Percentiles rank a stretch among this genome's conserved stretches.
Evolutionary conservation across 2,329 filamentous ascomycete species (phyloP).

Genomic region (Zopfia rhizophila): DNA sequence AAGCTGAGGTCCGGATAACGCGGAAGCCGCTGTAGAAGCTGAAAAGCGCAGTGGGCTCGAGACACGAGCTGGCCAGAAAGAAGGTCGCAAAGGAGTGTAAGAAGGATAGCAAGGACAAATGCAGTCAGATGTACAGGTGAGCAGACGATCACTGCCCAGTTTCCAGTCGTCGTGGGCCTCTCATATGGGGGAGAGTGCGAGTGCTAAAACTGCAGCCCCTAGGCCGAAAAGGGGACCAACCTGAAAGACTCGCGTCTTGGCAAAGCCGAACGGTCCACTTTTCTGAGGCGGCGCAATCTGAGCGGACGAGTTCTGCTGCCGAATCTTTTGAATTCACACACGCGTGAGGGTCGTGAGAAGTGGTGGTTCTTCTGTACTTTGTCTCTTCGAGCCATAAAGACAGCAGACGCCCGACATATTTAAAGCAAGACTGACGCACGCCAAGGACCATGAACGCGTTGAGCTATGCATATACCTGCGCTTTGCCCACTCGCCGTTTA

Average conservation of each 20-base stretch:
- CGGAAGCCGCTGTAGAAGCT: neutral
- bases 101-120: constrained; percentile 4
- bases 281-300: no score
- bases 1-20: neutral
- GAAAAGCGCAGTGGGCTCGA: neutral
- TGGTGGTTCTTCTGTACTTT: no score
- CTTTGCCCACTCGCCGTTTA: neutral
- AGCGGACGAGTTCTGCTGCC: no score
- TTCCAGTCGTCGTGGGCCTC: no score
- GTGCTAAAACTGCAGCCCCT: neutral
- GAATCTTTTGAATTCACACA: no score
- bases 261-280: constrained; percentile 4
- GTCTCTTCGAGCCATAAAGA: no score
- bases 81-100: constrained; percentile 5
- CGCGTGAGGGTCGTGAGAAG: no score
- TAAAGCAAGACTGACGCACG: constrained; percentile 15
- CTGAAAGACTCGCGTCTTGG: no score
- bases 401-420: no score
- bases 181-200: neutral
- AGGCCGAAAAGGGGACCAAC: neutral
- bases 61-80: neutral
- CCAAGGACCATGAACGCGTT: constrained; percentile 2
- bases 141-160: neutral
- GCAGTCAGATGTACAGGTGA: neutral
- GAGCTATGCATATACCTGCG: no score